phyloP scores from a whole-genome alignment of 192 early-diverging fungal genomes.

The Coemansia sp. region DNA sequence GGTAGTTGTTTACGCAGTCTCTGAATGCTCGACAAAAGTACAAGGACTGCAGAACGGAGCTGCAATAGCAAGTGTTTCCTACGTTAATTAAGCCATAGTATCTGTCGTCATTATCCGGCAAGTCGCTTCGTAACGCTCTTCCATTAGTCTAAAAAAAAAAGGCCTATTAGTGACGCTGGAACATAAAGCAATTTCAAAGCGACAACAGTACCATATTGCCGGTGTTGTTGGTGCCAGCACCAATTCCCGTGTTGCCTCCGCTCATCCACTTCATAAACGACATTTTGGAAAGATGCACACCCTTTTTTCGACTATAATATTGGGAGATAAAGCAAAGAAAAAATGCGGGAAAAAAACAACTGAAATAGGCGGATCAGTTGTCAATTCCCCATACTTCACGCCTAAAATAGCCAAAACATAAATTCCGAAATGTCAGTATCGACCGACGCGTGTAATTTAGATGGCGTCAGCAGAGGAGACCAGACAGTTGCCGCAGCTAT shows the following conservation, averaged over 20 bases:
- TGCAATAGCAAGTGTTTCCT: conserved; percentile 75
- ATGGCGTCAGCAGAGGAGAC: neutral
- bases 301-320: no score
- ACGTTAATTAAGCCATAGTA: conserved; percentile 92
- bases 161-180: no score
- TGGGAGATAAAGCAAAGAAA: neutral
- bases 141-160: conserved; percentile 18
- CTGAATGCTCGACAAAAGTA: conserved; percentile 95
- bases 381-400: no score
- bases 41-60: conserved; percentile 92
- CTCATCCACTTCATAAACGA: conserved; percentile 73
- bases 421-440: no score
- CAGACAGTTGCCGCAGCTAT: conserved; percentile 45
- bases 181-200: no score
- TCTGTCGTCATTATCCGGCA: conserved; percentile 67
- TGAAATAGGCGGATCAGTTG: no score
- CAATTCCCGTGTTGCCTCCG: conserved; percentile 17
- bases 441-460: no score
- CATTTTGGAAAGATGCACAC: conserved; percentile 31
- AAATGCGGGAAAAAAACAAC: neutral
- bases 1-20: conserved; percentile 82
- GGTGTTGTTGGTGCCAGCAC: conserved; percentile 19
- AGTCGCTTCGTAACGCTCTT: conserved; percentile 23
- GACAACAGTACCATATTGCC: no score
- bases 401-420: no score